These are phyloP conservation scores for Metschnikowia hibisci DNA, from an alignment of 805 yeast species.

Conservation along the genomic window DNA sequence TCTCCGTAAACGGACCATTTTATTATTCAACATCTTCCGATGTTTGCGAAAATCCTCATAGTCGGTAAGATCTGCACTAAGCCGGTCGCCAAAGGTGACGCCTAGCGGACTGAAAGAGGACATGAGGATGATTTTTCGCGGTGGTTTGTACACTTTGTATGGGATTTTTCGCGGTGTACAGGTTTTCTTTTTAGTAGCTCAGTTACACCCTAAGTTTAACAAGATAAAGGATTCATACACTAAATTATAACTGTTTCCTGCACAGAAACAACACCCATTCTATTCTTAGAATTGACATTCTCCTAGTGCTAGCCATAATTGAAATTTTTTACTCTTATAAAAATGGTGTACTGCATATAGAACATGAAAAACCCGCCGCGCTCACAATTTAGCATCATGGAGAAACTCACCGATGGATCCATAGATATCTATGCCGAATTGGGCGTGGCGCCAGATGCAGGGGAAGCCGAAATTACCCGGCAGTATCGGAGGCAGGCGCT, in stretches of 20 bases:
- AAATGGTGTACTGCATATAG: background rate
- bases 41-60: constrained; percentile 68
- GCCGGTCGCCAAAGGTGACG: constrained; percentile 52
- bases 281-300: no score
- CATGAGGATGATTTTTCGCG: constrained; percentile 5
- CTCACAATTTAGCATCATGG: constrained; percentile 8
- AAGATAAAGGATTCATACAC: no score
- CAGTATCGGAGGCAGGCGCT: constrained; percentile 36
- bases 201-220: background rate
- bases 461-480: constrained; percentile 22
- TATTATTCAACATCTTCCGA: constrained; percentile 57
- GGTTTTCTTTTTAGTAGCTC: constrained; percentile 3
- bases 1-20: constrained; percentile 61
- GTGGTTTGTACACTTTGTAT: background rate
- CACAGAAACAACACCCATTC: no score
- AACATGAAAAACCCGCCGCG: background rate
- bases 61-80: constrained; percentile 58
- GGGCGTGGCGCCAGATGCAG: constrained; percentile 30
- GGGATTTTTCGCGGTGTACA: constrained; percentile 7
- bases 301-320: no score
- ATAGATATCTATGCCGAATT: constrained; percentile 43
- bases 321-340: no score
- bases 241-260: no score
- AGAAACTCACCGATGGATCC: constrained; percentile 15
- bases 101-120: constrained; percentile 13